Evolutionary conservation across 2,329 filamentous ascomycete genomes (phyloP).

Genomic region (Diaporthe sp.): DNA sequence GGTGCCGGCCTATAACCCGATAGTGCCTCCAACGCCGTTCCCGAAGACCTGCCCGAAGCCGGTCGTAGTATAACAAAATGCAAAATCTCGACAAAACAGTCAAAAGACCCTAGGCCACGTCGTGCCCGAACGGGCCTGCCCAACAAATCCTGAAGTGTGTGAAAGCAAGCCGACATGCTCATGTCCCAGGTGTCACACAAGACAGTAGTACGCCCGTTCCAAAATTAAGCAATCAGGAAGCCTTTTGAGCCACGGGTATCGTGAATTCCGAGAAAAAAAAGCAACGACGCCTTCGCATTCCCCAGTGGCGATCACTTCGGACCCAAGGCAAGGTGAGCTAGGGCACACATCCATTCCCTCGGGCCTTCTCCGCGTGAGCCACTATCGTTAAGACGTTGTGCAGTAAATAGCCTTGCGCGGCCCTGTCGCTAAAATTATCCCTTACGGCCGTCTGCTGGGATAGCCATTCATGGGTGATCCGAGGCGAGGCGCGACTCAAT

Average conservation of each 20-base stretch:
- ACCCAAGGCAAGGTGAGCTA: not conserved
- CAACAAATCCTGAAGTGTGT: slow-evolving; percentile 15
- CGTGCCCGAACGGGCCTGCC: not conserved
- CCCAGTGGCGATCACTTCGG: not conserved
- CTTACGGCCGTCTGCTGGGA: not conserved
- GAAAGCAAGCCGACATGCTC: slow-evolving; percentile 9
- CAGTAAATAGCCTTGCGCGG: not conserved
- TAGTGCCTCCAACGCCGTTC: slow-evolving; percentile 33
- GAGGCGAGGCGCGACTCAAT: not conserved
- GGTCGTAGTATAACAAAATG: slow-evolving; percentile 28
- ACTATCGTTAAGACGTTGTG: not conserved
- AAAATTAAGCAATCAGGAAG: slow-evolving; percentile 25
- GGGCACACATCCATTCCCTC: not conserved
- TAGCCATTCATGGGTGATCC: not conserved
- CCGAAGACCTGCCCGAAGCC: slow-evolving; percentile 3
- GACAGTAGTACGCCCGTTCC: slow-evolving; percentile 17
- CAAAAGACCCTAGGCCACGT: not conserved
- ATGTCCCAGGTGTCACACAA: not conserved
- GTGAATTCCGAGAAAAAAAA: slow-evolving; percentile 36
- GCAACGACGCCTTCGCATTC: slow-evolving; percentile 27
- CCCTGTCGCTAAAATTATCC: not conserved
- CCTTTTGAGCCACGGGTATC: slow-evolving; percentile 38
- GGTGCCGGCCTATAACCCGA: slow-evolving; percentile 2
- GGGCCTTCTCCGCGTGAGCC: not conserved
- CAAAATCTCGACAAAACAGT: not conserved